These are phyloP conservation scores for Alternaria gaisen DNA, from an alignment of 2,329 filamentous ascomycete species.

Conservation along the genomic window DNA sequence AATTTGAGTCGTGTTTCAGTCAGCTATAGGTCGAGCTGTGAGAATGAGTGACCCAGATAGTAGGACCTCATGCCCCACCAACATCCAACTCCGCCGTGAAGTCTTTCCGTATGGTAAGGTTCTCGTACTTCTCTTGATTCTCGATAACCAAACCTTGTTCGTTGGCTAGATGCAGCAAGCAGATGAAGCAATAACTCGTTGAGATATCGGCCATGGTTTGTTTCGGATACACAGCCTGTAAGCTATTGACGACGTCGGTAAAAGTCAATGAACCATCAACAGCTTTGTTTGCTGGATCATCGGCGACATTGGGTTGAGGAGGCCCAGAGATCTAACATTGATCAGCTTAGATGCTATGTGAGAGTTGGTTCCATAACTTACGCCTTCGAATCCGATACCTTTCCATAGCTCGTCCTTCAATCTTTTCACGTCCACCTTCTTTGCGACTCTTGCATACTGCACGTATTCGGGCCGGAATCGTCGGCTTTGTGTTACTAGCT, in stretches of 20 bases:
- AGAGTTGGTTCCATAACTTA: conserved; percentile 23
- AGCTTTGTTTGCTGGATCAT: conserved; percentile 50
- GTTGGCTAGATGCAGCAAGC: conserved; percentile 87
- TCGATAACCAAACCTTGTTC: conserved; percentile 87
- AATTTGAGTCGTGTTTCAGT: too few relatives aligned
- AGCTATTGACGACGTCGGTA: conserved; percentile 87
- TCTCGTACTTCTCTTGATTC: conserved; percentile 62
- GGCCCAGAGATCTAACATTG: conserved; percentile 30
- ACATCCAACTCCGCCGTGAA: conserved; percentile 53
- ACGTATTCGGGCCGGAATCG: conserved; percentile 70
- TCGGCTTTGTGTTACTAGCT: conserved; percentile 69
- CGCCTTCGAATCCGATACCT: conserved; percentile 64
- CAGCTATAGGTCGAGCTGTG: too few relatives aligned
- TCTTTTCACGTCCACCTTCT: conserved; percentile 71
- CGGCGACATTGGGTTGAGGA: conserved; percentile 20
- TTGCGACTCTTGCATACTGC: conserved; percentile 71
- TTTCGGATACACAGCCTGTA: conserved; percentile 86
- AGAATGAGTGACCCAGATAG: too few relatives aligned
- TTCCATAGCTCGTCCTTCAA: conserved; percentile 73
- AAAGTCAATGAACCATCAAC: conserved; percentile 75
- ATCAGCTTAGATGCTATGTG: conserved; percentile 17
- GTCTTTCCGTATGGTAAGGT: conserved; percentile 60
- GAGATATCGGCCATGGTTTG: conserved; percentile 92
- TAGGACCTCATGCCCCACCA: conserved; percentile 15
- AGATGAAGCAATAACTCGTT: conserved; percentile 93